Evolutionary conservation across 2,329 filamentous ascomycete species (phyloP), one percentile per base, ranked within the genome.

Genomic region (Aspergillus sojae): DNA sequence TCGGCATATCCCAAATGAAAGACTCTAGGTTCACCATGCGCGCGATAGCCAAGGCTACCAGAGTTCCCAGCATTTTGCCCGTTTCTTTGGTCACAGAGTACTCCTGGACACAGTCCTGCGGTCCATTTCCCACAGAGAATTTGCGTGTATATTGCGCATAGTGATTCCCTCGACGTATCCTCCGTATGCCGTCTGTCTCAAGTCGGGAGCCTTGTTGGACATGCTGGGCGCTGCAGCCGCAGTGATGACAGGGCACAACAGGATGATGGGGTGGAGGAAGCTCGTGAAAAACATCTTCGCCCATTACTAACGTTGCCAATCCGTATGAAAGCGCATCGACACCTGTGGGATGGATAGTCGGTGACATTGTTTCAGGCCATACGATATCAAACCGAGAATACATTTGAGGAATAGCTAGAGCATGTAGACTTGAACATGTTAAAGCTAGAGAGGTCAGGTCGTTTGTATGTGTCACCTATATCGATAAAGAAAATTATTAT

Each of bases 1-100:
- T 95, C 0, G 92, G 92, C 92, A 95, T 94, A 72, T 96, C 92
- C 92, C 92, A 95, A 3, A 92, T 84, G 72, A 95, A 95, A 0
- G 88, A 89, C 77, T 95, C 92, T 45, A 96, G 83, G 71, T 92
- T 92, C 58, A 88, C 82, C 92, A 95, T 95, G 66, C 91, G 89
- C 50, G 89, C 88, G n/a, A 95, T 84, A 14, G 91, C 91, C 67
- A 94, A 80, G 11, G 91, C 91, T 14, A 93, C 91, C 57, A 95
- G 80, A 1, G 91, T 94, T 5, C 91, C 91, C n/a, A 95, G 83
- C 91, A 95, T 93, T 79, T 94, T 95, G 3, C 92, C 92, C 62
- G 89, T 89, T 74, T 94, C 91, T 77, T 93, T 94, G 2, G 86
- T 89, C 70, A 94, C 91, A 66, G 91, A 86, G 78, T 95, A 94